Conservation (phyloP, 169 alveolate genomes). For the Plasmodium chabaudi region DNA sequence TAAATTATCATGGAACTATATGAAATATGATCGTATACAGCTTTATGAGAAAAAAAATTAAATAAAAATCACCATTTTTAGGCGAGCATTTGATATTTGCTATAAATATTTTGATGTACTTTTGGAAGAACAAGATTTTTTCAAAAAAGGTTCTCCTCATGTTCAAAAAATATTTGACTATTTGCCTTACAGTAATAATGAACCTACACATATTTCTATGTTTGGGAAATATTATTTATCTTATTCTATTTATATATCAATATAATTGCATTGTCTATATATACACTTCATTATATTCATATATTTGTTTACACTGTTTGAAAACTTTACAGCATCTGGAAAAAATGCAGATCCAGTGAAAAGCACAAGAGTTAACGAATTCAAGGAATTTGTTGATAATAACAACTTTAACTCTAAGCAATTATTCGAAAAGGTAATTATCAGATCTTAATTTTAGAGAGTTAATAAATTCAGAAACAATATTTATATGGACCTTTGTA, state of each 20-base stretch:
- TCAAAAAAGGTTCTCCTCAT: conserved; percentile 60
- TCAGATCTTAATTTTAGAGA: no score
- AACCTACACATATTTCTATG: background rate
- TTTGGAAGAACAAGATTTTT: conserved; percentile 78
- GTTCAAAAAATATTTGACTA: conserved; percentile 63
- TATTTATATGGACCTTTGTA: background rate
- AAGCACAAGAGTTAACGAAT: conserved; percentile 33
- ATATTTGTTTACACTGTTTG: background rate
- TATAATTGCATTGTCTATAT: background rate
- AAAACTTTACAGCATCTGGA: conserved; percentile 12
- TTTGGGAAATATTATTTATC: background rate
- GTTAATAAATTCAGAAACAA: conserved; percentile 2
- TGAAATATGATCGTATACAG: background rate
- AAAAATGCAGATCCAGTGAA: conserved; percentile 37
- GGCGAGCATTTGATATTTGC: conserved; percentile 78
- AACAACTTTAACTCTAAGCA: conserved; percentile 55
- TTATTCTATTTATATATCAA: background rate
- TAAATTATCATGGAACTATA: background rate
- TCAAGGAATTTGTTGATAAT: conserved; percentile 34
- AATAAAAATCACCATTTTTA: background rate
- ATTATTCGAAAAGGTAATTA: conserved; percentile 39
- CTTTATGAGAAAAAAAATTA: background rate
- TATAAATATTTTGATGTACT: conserved; percentile 61
- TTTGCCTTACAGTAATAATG: conserved; percentile 43
- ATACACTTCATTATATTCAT: background rate